These are phyloP conservation scores for Melastoma candidum DNA, from an alignment of 441 rosid species.

Conservation along the genomic window DNA sequence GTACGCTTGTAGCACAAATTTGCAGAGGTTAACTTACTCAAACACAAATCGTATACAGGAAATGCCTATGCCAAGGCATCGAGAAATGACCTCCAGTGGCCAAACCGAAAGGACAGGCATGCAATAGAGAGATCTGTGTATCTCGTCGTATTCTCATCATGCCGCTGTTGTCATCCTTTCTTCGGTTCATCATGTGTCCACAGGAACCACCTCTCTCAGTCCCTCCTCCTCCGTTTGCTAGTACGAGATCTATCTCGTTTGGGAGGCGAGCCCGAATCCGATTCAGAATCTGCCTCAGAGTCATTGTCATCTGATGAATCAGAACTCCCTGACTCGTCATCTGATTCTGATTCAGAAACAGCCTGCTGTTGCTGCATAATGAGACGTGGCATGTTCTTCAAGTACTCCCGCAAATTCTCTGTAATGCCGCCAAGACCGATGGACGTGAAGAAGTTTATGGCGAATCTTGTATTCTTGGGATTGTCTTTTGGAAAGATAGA, in stretches of 20 bases:
- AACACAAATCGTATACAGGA: no score
- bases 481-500: conserved; percentile 83
- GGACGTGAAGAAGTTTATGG: conserved; percentile 89
- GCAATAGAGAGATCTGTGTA: no score
- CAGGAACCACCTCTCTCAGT: conserved; percentile 7
- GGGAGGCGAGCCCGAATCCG: conserved; percentile 32
- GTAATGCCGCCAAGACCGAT: conserved; percentile 96
- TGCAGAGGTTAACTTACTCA: no score
- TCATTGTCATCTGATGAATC: conserved; percentile 33
- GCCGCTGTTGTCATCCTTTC: no score
- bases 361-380: conserved; percentile 74
- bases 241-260: conserved; percentile 28
- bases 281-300: conserved; percentile 32
- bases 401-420: conserved; percentile 69
- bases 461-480: conserved; percentile 79
- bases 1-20: no score
- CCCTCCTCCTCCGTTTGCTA: conserved; percentile 28
- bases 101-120: no score
- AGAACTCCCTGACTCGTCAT: conserved; percentile 26
- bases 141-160: no score
- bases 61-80: no score
- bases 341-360: conserved; percentile 21
- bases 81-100: no score
- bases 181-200: no score
- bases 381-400: conserved; percentile 92